Percentiles rank a stretch among this genome's conserved stretches.
These are phyloP conservation scores for Strobilomyces echinocephalus DNA, from an alignment of 768 basidiomycete genomes.

Conservation along the genomic window DNA sequence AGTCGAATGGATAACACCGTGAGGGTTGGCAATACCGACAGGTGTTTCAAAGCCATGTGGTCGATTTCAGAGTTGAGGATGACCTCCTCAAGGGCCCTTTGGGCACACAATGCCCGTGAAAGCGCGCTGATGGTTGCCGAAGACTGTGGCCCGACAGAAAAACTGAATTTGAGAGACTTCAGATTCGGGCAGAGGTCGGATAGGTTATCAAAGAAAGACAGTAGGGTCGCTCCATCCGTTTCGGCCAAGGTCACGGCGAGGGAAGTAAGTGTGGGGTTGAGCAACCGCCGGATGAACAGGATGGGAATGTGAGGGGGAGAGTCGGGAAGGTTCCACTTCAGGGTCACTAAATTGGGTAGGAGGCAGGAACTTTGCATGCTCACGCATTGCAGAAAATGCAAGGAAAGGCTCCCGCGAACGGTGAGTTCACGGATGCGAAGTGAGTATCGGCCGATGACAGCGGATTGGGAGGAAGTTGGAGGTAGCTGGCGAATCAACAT, in stretches of 20 bases:
- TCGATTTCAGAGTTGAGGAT: background rate
- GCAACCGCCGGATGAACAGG: constrained; percentile 8
- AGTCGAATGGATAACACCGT: background rate
- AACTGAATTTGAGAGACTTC: constrained; percentile 5
- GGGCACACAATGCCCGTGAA: constrained; percentile 4
- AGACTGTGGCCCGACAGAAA: background rate
- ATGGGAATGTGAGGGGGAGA: background rate
- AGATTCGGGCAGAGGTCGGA: background rate
- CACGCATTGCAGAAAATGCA: constrained; percentile 4
- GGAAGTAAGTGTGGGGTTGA: constrained; percentile 9
- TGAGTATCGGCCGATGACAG: constrained; percentile 2
- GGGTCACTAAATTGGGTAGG: constrained; percentile 8
- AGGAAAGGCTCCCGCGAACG: background rate
- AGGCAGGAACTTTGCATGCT: constrained; percentile 2
- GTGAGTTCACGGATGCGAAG: constrained; percentile 6
- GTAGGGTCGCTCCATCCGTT: constrained; percentile 1
- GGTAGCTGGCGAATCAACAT: background rate
- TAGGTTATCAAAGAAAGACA: constrained; percentile 2
- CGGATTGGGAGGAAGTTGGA: constrained; percentile 3
- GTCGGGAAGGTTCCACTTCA: constrained; percentile 3
- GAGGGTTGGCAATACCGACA: constrained; percentile 8
- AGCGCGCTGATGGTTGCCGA: background rate
- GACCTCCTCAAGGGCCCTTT: background rate
- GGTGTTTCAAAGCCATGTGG: background rate
- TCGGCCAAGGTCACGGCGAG: background rate